Base-by-base conservation (phyloP, 2,329 filamentous ascomycete genomes). In the Neonectria hederae region DNA sequence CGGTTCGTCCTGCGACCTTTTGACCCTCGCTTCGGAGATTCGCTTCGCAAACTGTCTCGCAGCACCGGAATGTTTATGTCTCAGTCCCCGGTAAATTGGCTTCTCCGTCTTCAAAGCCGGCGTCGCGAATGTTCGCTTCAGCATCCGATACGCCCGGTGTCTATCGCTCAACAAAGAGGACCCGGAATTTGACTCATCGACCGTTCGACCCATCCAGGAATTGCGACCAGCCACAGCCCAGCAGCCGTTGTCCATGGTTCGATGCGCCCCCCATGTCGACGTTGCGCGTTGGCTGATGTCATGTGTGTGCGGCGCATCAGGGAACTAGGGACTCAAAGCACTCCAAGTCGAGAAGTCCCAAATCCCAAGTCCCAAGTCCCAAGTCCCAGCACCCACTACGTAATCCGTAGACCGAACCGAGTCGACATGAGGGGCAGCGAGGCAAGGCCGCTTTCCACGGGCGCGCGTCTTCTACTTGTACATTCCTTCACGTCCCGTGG, bases 221-320 rank as follows among this genome's bases (percentile, higher is more conserved):
- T 17, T 54, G 26, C 32, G 17, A 54, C 51, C 30, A 54, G 32
- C 28, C 17, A 21, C 21, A 14, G 35, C 13, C 22, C 24, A 30
- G 40, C 30, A 42, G 45, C 46, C 53, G 62, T 38, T 63, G 67
- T 46, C 45, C 22, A 19, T 30, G 40, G 40, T 22, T 11, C 22
- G 38, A 62, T 52, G 51, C 53, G 49, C 67, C 67, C 53, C 57
- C 67, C 67, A 59, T 62, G 42, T 69, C 57, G 55, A 32, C 54
- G 35, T 43, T 43, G 19, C 57, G 55, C 57, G 52, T 60, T 32
- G 51, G 40, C 53, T 70, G 63, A 70, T 70, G 66, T 70, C 68
- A 70, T 70, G 68, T 70, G 59, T 32, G 42, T 28, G 59, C 40
- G 22, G 49, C n/a, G 63, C 51, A 59, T 55, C 38, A 38, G 35